These are phyloP conservation scores for Dichotomocladium elegans DNA, from an alignment of 371 early-diverging fungal genomes.

Conservation along the genomic window DNA sequence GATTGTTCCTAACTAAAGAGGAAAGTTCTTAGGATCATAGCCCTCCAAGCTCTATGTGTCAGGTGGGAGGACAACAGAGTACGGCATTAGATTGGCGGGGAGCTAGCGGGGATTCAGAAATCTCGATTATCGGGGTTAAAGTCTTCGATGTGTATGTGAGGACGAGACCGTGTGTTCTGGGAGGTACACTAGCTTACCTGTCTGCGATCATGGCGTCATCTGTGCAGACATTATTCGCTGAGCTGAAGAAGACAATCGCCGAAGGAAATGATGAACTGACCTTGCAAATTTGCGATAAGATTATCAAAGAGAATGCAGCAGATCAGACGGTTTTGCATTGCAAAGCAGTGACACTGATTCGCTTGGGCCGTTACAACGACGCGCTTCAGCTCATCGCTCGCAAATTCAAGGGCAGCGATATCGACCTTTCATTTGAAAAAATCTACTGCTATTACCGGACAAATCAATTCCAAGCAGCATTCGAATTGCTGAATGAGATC, in stretches of 20 bases:
- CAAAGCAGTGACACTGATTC: constrained; percentile 66
- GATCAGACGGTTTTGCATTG: constrained; percentile 57
- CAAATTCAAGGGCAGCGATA: constrained; percentile 32
- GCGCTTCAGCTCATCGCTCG: constrained; percentile 55
- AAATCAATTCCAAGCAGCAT: constrained; percentile 55
- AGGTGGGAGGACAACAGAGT: too few species aligned
- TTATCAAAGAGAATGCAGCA: constrained; percentile 44
- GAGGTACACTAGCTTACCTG: not conserved
- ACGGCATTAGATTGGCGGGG: too few species aligned
- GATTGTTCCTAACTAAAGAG: too few species aligned
- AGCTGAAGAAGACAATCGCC: constrained; percentile 25
- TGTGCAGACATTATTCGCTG: constrained; percentile 15
- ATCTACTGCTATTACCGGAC: constrained; percentile 75
- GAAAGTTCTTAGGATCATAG: too few species aligned
- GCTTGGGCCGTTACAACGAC: constrained; percentile 64
- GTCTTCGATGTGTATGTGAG: not conserved
- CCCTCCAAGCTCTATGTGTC: too few species aligned
- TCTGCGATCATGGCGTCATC: constrained; percentile 5
- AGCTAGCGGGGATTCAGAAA: too few species aligned
- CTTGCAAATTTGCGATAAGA: constrained; percentile 33
- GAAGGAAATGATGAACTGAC: constrained; percentile 35
- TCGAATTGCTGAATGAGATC: constrained; percentile 41
- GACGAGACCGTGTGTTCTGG: too few species aligned
- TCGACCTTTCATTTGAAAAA: constrained; percentile 55
- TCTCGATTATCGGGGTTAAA: too few species aligned